These are phyloP conservation scores for Fusarium sp. DNA, from an alignment of 2,329 filamentous ascomycete genomes.

Conservation along the genomic window DNA sequence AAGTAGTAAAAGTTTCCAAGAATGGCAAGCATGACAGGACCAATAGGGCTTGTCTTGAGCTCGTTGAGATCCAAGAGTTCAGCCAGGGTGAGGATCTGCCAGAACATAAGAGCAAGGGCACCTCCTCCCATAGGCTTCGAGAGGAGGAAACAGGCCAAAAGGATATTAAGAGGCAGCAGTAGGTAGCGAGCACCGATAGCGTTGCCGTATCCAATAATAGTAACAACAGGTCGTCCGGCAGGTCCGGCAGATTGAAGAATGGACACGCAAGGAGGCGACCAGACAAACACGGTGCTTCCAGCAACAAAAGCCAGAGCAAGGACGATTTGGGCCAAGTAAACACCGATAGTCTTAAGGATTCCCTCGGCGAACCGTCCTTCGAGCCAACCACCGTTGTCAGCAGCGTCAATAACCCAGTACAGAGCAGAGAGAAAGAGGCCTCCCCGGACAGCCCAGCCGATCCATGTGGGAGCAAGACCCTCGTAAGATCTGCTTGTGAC, in stretches of 20 bases:
- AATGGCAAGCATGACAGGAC: conserved; percentile 85
- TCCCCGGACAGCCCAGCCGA: conserved; percentile 81
- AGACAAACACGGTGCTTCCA: conserved; percentile 86
- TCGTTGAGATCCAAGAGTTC: conserved; percentile 72
- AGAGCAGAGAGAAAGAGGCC: conserved; percentile 80
- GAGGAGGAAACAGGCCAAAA: conserved; percentile 80
- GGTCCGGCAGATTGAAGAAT: conserved; percentile 68
- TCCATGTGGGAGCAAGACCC: conserved; percentile 85
- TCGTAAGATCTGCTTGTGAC: conserved; percentile 86
- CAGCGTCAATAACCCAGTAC: conserved; percentile 92
- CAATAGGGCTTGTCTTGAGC: conserved; percentile 77
- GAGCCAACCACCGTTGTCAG: conserved; percentile 88
- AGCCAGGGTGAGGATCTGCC: conserved; percentile 86
- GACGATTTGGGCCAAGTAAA: conserved; percentile 82
- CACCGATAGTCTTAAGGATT: conserved; percentile 77
- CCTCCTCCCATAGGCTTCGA: conserved; percentile 96
- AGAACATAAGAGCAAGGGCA: conserved; percentile 82
- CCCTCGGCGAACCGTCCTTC: conserved; percentile 64
- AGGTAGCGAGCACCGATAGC: conserved; percentile 93
- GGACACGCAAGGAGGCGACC: conserved; percentile 85
- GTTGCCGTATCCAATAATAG: conserved; percentile 91
- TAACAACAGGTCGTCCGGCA: conserved; percentile 68
- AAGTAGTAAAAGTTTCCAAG: conserved; percentile 96
- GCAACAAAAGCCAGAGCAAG: conserved; percentile 85
- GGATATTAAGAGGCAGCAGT: conserved; percentile 82